These are phyloP conservation scores for Candida tropicalis DNA, from an alignment of 1,139 yeast species.

Conservation along the genomic window DNA sequence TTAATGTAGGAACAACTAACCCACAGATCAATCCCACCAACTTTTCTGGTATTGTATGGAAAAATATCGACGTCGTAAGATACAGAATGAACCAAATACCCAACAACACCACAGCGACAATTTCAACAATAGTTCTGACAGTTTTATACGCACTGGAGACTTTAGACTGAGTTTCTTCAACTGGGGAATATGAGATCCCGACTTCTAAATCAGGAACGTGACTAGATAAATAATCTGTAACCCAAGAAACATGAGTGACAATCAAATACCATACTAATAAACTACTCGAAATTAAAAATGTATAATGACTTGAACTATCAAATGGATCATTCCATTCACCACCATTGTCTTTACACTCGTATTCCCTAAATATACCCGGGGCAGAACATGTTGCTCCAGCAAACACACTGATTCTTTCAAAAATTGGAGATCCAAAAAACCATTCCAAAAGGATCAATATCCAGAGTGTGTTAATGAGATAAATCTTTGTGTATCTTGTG, in stretches of 20 bases:
- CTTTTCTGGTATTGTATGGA: constrained; percentile 63
- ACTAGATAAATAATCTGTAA: constrained; percentile 16
- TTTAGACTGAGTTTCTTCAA: neutral
- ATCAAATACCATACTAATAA: constrained; percentile 44
- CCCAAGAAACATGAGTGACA: constrained; percentile 7
- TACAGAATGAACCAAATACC: constrained; percentile 49
- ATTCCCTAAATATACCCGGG: constrained; percentile 8
- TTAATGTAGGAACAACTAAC: constrained; percentile 34
- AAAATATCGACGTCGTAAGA: constrained; percentile 58
- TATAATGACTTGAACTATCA: constrained; percentile 67
- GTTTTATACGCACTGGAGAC: neutral
- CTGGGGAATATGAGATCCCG: neutral
- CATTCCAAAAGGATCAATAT: constrained; percentile 27
- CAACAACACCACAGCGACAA: constrained; percentile 16
- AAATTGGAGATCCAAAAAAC: constrained; percentile 51
- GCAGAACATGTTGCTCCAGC: constrained; percentile 46
- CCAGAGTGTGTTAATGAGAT: constrained; percentile 12
- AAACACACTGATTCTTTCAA: constrained; percentile 40
- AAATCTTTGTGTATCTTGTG: constrained; percentile 10
- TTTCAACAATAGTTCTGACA: constrained; percentile 2
- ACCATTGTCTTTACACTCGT: constrained; percentile 20
- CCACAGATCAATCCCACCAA: constrained; percentile 54
- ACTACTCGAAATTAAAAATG: constrained; percentile 53
- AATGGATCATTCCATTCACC: constrained; percentile 59
- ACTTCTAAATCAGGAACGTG: constrained; percentile 8